Percentiles rank a stretch among this genome's conserved stretches.
Conservation (phyloP, 2,329 filamentous ascomycete genomes). For the Fusarium drepaniforme region DNA sequence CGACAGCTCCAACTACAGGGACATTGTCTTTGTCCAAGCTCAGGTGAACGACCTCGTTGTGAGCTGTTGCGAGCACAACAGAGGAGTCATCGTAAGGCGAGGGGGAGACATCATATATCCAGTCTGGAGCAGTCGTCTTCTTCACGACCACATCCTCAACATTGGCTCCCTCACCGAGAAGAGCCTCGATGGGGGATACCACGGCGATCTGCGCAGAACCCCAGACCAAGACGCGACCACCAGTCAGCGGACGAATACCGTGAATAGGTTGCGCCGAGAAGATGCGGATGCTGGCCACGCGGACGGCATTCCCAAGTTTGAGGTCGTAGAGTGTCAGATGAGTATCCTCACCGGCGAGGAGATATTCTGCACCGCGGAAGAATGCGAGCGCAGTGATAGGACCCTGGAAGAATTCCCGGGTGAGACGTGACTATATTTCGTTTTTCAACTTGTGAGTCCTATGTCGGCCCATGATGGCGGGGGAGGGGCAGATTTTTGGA, state of each 20-base stretch:
- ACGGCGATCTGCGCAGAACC: constrained; percentile 72
- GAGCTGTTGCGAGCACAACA: constrained; percentile 81
- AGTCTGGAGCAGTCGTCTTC: constrained; percentile 72
- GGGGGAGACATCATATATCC: constrained; percentile 78
- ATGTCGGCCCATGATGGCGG: constrained; percentile 33
- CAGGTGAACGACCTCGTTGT: constrained; percentile 81
- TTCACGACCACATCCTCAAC: constrained; percentile 29
- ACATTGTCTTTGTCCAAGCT: constrained; percentile 44
- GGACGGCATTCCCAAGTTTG: constrained; percentile 47
- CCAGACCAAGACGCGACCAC: constrained; percentile 71
- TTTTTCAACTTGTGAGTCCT: not conserved
- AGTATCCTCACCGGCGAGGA: constrained; percentile 72
- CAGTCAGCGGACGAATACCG: constrained; percentile 68
- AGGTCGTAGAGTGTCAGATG: constrained; percentile 67
- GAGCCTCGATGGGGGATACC: constrained; percentile 19
- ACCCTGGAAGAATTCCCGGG: constrained; percentile 57
- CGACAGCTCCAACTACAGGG: constrained; percentile 61
- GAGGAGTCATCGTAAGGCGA: constrained; percentile 56
- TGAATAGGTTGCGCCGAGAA: constrained; percentile 81
- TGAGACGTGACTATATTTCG: constrained; percentile 32
- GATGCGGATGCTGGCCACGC: constrained; percentile 59
- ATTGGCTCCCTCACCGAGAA: constrained; percentile 46
- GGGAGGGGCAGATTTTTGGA: constrained; percentile 41
- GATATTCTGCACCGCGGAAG: constrained; percentile 53
- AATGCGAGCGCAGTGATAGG: constrained; percentile 73